Evolutionary conservation across 2,329 filamentous ascomycete species (phyloP), one percentile per base, ranked within the genome.

Genomic region (Fusarium cicatricum): DNA sequence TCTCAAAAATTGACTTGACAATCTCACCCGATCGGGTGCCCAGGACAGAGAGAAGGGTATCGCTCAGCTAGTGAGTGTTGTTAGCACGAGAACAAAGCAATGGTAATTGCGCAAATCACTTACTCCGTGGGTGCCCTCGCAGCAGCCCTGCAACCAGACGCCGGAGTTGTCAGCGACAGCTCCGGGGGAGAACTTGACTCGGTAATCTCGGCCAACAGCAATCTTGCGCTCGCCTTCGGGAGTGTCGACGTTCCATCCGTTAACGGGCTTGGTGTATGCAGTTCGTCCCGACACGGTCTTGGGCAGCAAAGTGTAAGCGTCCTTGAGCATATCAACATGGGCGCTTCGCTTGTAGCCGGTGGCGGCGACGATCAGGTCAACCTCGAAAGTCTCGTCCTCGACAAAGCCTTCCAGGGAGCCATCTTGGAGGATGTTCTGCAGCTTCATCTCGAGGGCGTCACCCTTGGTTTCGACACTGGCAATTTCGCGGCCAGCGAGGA

Each of bases 121-220:
- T 84, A 94, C 90, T 55, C 94, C 94, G 74, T 98, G 94, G 29
- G 92, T 96, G 58, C 83, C 86, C 79, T 98, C 93, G 72, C 92
- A 96, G 78, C 93, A 97, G 28, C 94, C 94, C 74, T 98, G 95
- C 67, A 98, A 80, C 89, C 91, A 98, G 54, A 98, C 82, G 4
- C 93, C 93, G 12, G 91, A 89, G 38, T 88, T 85, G 0, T 82
- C 71, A n/a, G 86, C 83, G 29, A 98, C 89, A 41, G 84, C 81
- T 26, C 84, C 87, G 2, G 84, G 78, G 42, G 84, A 81, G 71
- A 96, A 92, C 54, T 87, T 78, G 42, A 97, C 85, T 45, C 83
- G 83, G 75, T 98, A 98, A 72, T 97, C 85, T 47, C 94, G 84
- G 28, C 81, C 81, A 2, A 97, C 90, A 14, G 81, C 80, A 77